Conservation (phyloP, 108 stramenopile species). For the Cyclotella distinguenda region DNA sequence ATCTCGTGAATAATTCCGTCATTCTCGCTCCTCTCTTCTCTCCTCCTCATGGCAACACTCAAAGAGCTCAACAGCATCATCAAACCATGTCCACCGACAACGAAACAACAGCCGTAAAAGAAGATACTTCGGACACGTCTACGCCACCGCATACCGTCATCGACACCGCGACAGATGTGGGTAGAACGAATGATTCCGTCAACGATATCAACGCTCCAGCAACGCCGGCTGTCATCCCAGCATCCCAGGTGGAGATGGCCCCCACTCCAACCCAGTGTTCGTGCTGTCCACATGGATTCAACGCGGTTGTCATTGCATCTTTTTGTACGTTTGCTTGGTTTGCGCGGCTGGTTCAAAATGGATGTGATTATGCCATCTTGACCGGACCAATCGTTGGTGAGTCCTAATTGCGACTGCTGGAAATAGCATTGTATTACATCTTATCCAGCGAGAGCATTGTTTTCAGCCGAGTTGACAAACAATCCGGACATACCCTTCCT, state of each 20-base stretch:
- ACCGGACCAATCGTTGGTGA: conserved; percentile 32
- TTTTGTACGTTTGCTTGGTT: conserved; percentile 28
- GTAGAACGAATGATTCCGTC: neutral
- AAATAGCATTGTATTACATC: neutral
- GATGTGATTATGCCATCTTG: conserved; percentile 42
- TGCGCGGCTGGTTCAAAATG: conserved; percentile 26
- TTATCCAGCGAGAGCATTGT: neutral
- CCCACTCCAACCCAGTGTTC: conserved; percentile 2
- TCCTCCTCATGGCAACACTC: no score
- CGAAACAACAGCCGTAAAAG: no score
- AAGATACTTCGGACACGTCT: no score
- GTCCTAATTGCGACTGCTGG: neutral
- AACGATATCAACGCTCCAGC: neutral
- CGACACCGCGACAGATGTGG: no score
- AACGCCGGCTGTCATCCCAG: neutral
- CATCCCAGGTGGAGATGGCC: conserved; percentile 5
- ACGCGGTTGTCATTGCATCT: conserved; percentile 9
- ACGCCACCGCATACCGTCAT: no score
- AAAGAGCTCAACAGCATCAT: no score
- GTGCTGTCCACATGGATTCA: conserved; percentile 22
- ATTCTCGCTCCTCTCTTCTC: no score
- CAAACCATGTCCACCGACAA: no score
- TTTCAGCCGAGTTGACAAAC: conserved; percentile 30
- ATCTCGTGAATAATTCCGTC: no score
- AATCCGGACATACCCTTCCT: conserved; percentile 49